These are phyloP conservation scores for Aegilops tauschii DNA, from an alignment of 176 grass and related monocot species.

Conservation along the genomic window DNA sequence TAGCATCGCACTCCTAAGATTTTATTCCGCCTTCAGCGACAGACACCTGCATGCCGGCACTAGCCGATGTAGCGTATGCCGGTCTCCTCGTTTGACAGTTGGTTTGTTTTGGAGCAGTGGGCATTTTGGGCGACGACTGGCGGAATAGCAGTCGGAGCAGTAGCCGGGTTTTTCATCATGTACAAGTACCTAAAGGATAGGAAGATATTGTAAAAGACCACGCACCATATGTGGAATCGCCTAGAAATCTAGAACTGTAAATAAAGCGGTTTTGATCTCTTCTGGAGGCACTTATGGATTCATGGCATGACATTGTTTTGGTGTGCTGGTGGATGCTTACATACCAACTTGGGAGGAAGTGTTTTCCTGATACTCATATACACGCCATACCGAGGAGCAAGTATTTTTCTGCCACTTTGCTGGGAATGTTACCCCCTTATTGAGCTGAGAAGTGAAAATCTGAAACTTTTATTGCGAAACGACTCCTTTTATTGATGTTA, in stretches of 20 bases:
- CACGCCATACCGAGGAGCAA: neutral
- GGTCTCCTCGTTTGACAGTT: neutral
- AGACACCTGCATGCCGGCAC: neutral
- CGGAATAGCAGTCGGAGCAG: slow-evolving; percentile 83
- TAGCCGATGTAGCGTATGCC: neutral
- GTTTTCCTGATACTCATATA: neutral
- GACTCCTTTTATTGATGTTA: neutral
- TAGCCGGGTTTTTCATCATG: slow-evolving; percentile 78
- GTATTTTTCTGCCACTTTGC: neutral
- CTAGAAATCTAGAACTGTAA: slow-evolving; percentile 38
- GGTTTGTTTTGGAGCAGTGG: slow-evolving; percentile 60
- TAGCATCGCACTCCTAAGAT: slow-evolving; percentile 13
- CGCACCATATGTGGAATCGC: neutral
- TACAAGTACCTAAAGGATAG: slow-evolving; percentile 76
- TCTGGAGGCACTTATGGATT: neutral
- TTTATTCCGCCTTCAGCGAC: slow-evolving; percentile 21
- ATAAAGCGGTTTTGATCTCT: slow-evolving; percentile 42
- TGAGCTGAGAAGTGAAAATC: neutral
- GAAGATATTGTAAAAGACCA: slow-evolving; percentile 63
- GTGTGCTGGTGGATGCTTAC: neutral
- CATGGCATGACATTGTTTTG: neutral
- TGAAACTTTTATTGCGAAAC: neutral
- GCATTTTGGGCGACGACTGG: slow-evolving; percentile 90
- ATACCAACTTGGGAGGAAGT: neutral
- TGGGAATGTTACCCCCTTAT: neutral